Conservation (phyloP, 495 filamentous ascomycete genomes). For the Chaetomium fimeti region DNA sequence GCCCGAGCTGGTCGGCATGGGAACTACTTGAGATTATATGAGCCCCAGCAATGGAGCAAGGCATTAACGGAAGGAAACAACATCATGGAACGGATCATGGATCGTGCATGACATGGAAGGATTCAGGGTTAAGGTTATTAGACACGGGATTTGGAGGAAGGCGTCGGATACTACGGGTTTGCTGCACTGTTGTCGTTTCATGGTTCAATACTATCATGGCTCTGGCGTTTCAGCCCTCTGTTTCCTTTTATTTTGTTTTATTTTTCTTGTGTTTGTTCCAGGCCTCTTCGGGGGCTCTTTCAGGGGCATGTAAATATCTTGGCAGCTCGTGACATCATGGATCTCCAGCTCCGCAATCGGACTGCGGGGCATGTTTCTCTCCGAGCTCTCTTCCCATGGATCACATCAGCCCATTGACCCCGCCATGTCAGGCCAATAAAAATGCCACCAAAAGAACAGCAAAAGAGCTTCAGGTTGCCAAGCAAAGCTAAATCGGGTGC, state of each 20-base stretch:
- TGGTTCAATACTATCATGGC: constrained; percentile 16
- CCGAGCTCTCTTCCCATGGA: too few species aligned
- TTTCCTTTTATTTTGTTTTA: neutral
- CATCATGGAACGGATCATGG: neutral
- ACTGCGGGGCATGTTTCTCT: constrained; percentile 14
- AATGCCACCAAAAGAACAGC: neutral
- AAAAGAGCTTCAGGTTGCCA: constrained; percentile 2
- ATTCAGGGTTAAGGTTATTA: too few species aligned
- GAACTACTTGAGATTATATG: neutral
- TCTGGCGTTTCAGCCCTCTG: constrained; percentile 3
- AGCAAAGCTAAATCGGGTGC: constrained; percentile 1
- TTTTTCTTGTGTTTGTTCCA: too few species aligned
- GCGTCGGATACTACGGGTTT: constrained; percentile 4
- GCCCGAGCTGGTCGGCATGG: neutral
- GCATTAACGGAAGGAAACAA: constrained; percentile 1
- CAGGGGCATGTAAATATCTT: too few species aligned
- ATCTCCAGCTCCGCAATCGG: constrained; percentile 27
- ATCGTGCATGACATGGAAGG: neutral
- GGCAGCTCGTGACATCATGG: constrained; percentile 20
- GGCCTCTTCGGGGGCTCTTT: too few species aligned
- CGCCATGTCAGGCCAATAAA: constrained; percentile 16
- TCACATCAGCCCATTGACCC: constrained; percentile 5
- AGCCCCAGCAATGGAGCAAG: constrained; percentile 13
- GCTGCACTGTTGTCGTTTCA: neutral
- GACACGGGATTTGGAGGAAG: neutral